Evolutionary conservation across 306 rosid genomes (phyloP).

Genomic region (Clitoria ternatea): DNA sequence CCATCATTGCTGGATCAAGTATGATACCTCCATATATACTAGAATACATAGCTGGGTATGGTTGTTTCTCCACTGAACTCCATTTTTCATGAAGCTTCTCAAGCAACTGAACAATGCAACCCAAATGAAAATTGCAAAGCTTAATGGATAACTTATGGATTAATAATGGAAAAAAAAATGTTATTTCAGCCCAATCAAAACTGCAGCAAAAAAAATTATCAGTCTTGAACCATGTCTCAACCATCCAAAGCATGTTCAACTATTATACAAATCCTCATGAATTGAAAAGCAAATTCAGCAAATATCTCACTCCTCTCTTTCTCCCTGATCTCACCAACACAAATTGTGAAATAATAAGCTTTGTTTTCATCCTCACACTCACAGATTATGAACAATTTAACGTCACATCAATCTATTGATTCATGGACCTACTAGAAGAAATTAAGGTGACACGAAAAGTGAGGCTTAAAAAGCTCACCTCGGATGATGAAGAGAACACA

Average conservation of each 20-base stretch:
- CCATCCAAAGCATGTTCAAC: background rate
- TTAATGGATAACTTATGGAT: background rate
- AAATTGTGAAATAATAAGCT: background rate
- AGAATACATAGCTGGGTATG: slow-evolving; percentile 85
- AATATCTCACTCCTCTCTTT: background rate
- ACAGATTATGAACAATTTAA: background rate
- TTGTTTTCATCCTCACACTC: background rate
- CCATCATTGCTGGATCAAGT: slow-evolving; percentile 85
- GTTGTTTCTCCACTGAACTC: slow-evolving; percentile 58
- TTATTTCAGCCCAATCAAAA: background rate
- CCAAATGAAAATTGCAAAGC: slow-evolving; percentile 10
- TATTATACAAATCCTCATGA: background rate
- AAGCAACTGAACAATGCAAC: slow-evolving; percentile 49
- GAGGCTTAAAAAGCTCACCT: slow-evolving; percentile 49
- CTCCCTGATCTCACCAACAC: background rate
- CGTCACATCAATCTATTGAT: background rate
- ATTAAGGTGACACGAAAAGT: background rate
- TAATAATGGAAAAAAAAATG: background rate
- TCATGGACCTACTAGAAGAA: background rate
- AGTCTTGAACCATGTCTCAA: background rate
- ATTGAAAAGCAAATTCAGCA: slow-evolving; percentile 1
- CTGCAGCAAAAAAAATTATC: background rate
- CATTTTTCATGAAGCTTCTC: slow-evolving; percentile 78
- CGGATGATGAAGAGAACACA: slow-evolving; percentile 73
- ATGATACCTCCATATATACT: slow-evolving; percentile 83